Percentiles rank a stretch among this genome's conserved stretches.
Evolutionary conservation across 345 rosid species (phyloP).

Genomic region (Trapa bicornis): DNA sequence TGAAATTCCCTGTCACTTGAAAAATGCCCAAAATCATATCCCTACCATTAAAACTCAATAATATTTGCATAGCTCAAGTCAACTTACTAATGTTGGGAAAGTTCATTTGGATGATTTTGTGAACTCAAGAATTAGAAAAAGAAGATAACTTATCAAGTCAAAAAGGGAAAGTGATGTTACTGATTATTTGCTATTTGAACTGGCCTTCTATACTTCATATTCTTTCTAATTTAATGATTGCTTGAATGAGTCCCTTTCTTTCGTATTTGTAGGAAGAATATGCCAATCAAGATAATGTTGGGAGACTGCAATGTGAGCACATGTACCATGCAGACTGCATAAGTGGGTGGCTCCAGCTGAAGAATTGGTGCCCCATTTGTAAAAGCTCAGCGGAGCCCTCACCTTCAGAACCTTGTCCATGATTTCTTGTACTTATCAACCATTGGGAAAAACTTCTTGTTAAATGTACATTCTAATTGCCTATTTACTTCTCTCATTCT

Average conservation of each 20-base stretch:
- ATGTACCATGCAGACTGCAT: slow-evolving; percentile 51
- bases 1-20: neutral
- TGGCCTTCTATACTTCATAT: neutral
- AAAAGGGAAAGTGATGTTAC: no score
- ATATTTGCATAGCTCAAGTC: neutral
- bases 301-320: slow-evolving; percentile 73
- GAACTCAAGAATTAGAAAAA: neutral
- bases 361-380: slow-evolving; percentile 96
- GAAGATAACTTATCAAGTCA: neutral
- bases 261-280: slow-evolving; percentile 64
- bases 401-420: slow-evolving; percentile 7
- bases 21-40: neutral
- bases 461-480: neutral
- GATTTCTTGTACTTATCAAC: neutral
- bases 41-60: neutral
- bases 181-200: neutral
- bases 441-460: neutral
- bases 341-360: slow-evolving; percentile 74
- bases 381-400: slow-evolving; percentile 49
- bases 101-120: neutral
- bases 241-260: neutral
- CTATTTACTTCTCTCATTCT: neutral
- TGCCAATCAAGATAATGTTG: slow-evolving; percentile 55
- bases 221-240: neutral
- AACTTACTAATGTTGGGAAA: neutral